phyloP scores from a whole-genome alignment of 768 basidiomycete genomes.

The Artomyces pyxidatus region DNA sequence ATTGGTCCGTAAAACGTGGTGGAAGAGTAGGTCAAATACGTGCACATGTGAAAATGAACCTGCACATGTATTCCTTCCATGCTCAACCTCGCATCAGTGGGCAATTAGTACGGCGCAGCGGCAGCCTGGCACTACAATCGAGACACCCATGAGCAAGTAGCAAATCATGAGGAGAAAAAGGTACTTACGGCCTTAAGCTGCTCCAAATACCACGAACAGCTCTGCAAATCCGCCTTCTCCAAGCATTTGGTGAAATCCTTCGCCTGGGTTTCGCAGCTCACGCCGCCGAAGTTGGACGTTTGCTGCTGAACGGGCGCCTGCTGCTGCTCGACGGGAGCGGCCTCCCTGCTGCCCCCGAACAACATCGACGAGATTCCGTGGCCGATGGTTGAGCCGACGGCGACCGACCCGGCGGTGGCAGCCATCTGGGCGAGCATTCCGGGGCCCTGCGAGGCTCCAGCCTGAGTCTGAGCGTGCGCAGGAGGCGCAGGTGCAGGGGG shows the following conservation, averaged over 20 bases:
- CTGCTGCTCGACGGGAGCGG: conserved; percentile 34
- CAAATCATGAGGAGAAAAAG: background rate
- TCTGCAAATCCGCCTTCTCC: conserved; percentile 69
- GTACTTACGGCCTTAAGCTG: conserved; percentile 76
- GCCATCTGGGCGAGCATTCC: conserved; percentile 83
- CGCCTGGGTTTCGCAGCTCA: conserved; percentile 70
- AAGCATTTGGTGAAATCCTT: conserved; percentile 86
- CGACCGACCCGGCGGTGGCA: conserved; percentile 85
- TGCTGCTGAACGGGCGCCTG: conserved; percentile 40
- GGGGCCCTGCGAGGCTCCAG: conserved; percentile 33
- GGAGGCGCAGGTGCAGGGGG: conserved; percentile 32
- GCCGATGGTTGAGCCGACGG: conserved; percentile 79
- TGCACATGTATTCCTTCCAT: no score
- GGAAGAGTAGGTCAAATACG: no score
- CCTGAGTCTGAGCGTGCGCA: conserved; percentile 20
- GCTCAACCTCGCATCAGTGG: background rate
- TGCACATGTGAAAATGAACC: no score
- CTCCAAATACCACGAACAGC: conserved; percentile 83
- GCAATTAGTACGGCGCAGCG: conserved; percentile 16
- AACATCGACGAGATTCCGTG: conserved; percentile 89
- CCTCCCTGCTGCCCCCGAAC: conserved; percentile 58
- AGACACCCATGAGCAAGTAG: background rate
- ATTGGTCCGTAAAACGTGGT: no score
- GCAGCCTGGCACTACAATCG: conserved; percentile 13
- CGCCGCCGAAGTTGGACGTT: conserved; percentile 39